These are phyloP conservation scores for Geoglossum cookeanum DNA, from an alignment of 2,329 filamentous ascomycete species.

Conservation along the genomic window DNA sequence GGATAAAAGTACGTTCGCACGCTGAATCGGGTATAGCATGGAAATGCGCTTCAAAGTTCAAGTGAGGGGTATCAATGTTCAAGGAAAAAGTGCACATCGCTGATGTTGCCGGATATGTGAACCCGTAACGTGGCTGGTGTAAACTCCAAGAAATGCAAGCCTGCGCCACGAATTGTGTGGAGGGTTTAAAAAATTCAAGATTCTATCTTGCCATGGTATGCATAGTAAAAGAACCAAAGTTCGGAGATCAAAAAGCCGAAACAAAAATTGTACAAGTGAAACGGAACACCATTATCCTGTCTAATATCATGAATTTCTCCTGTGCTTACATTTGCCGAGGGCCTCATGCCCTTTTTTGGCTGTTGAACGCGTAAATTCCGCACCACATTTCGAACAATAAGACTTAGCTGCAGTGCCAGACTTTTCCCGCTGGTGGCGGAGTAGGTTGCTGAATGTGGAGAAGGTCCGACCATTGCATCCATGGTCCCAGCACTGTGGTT, in stretches of 20 bases:
- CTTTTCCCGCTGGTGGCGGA: conserved; percentile 86
- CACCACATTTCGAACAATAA: conserved; percentile 75
- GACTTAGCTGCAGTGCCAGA: conserved; percentile 80
- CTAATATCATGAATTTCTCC: conserved; percentile 26
- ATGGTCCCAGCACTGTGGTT: conserved; percentile 93
- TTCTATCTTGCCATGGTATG: conserved; percentile 2
- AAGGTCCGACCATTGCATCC: conserved; percentile 92
- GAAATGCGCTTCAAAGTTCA: not conserved
- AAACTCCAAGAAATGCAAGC: not conserved
- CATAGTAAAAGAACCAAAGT: not conserved
- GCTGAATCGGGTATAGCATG: not conserved
- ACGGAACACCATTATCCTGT: not conserved
- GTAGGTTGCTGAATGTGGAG: conserved; percentile 86
- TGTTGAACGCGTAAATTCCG: conserved; percentile 77
- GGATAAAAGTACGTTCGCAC: not conserved
- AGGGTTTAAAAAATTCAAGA: conserved; percentile 1
- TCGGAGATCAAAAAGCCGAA: not conserved
- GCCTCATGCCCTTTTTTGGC: conserved; percentile 72
- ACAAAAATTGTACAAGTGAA: not conserved
- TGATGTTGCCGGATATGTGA: not conserved
- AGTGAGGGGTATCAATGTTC: not conserved
- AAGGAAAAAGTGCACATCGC: not conserved
- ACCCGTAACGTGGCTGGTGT: not conserved
- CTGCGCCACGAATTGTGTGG: not conserved
- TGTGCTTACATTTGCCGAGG: conserved; percentile 84